Percentiles rank a stretch among this genome's conserved stretches.
Evolutionary conservation across 306 rosid species (phyloP).

Genomic region (Dalbergia oliveri): DNA sequence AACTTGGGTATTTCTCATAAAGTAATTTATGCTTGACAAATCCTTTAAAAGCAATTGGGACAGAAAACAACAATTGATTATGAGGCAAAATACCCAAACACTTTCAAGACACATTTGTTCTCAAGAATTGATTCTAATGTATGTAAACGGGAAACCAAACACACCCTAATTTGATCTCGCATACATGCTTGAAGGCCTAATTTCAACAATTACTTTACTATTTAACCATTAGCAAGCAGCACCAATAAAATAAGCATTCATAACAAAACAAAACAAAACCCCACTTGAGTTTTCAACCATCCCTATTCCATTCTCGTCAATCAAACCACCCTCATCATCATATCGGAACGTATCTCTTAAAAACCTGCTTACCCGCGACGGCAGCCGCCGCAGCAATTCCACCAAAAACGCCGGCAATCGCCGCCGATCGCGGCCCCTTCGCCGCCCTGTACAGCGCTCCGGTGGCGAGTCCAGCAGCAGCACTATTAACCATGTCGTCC

Average conservation of each 20-base stretch:
- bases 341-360: slow-evolving; percentile 69
- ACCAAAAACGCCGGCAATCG: slow-evolving; percentile 73
- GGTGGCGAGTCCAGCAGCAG: slow-evolving; percentile 73
- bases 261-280: neutral
- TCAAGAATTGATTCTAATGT: too few species aligned
- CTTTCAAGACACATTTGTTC: too few species aligned
- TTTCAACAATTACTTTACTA: neutral
- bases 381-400: slow-evolving; percentile 70
- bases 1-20: too few species aligned
- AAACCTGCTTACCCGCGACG: slow-evolving; percentile 68
- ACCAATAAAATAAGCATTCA: neutral
- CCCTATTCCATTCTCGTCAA: neutral
- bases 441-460: slow-evolving; percentile 73
- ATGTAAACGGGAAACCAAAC: too few species aligned
- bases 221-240: neutral
- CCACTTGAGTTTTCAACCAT: neutral
- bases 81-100: too few species aligned
- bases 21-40: too few species aligned
- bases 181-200: neutral
- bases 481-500: slow-evolving; percentile 68
- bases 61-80: too few species aligned
- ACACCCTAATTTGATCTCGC: too few species aligned
- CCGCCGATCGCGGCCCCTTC: slow-evolving; percentile 73
- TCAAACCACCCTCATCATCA: neutral
- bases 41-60: too few species aligned